phyloP scores from a whole-genome alignment of 345 rosid species.

The Chamaenerion angustifolium region DNA sequence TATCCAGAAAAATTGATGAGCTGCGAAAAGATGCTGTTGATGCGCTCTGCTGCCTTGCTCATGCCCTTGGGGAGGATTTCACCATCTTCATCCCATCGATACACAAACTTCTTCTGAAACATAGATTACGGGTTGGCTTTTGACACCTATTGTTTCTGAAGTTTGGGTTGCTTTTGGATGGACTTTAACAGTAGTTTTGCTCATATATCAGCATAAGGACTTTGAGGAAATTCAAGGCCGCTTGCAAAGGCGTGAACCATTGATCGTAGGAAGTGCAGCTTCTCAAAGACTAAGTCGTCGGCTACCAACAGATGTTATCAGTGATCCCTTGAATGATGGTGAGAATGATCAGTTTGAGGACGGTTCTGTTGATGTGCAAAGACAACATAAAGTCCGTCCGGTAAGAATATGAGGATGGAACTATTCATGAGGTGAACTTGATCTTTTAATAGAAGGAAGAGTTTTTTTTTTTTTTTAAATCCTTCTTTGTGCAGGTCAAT shows the following conservation, averaged over 20 bases:
- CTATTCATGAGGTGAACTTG: too few relatives aligned
- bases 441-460: neutral
- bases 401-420: slow-evolving; percentile 16
- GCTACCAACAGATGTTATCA: slow-evolving; percentile 70
- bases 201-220: slow-evolving; percentile 68
- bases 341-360: slow-evolving; percentile 86
- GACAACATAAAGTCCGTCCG: slow-evolving; percentile 52
- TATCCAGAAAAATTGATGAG: slow-evolving; percentile 72
- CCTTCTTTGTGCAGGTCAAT: slow-evolving; percentile 41
- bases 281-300: slow-evolving; percentile 70
- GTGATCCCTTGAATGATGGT: slow-evolving; percentile 69
- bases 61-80: slow-evolving; percentile 97
- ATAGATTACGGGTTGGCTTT: slow-evolving; percentile 49
- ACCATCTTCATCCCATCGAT: slow-evolving; percentile 86
- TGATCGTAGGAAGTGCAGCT: slow-evolving; percentile 68
- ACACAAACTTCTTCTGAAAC: slow-evolving; percentile 69
- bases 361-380: slow-evolving; percentile 38
- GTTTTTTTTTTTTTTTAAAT: too few relatives aligned
- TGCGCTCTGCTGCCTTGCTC: slow-evolving; percentile 94
- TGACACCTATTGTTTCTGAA: slow-evolving; percentile 2
- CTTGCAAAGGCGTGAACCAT: slow-evolving; percentile 65
- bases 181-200: slow-evolving; percentile 4
- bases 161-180: neutral
- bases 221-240: slow-evolving; percentile 90
- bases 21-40: slow-evolving; percentile 92